Base-by-base conservation (phyloP, 148 eudicot species). In the Diospyros kaki region DNA sequence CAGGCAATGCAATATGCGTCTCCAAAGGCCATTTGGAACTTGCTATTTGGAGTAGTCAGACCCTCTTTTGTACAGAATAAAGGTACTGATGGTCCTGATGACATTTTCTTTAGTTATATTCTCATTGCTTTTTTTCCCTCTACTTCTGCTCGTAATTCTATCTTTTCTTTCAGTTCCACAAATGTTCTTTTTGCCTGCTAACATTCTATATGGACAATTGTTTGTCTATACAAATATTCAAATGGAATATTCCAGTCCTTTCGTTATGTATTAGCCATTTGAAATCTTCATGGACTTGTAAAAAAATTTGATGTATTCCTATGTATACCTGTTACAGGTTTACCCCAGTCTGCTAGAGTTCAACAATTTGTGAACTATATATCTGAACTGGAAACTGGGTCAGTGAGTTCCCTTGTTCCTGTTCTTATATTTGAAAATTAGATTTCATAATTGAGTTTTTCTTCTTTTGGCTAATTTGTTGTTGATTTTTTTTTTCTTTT, bases 1-100 rank as follows among this genome's bases (percentile, higher is more conserved):
- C 88, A 94, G 98, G 93, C 97, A 78, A 92, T 94, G 98, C 94
- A 92, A 77, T 94, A 90, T 92, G 86, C 94, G 76, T 94, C 98
- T 81, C 96, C 94, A 64, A 94, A 94, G 85, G 98, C 98, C 78
- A 69, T 94, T 42, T 94, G 98, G 98, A 94, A 90, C 80, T 73
- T 79, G 39, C 69, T 89, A 76, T 86, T 89, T 86, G 98, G 98
- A 76, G 89, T 82, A 48, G 54, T 75, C 70, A 85, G 71, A 76
- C 92, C 96, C 54, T 72, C 84, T 75, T 84, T 90, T 74, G 78
- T 75, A 78, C 77, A 72, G 66, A 74, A 87, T 56, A 85, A 83
- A 85, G 98, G 97, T 90, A 68, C 76, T 86, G 62, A 45, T 40
- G 4, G 63, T 58, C 53, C 42, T 38, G 6, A n/a, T 56, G 4